Evolutionary conservation across 495 filamentous ascomycete genomes (phyloP), one percentile per base, ranked within the genome.

Genomic region (Penicillium angulare): DNA sequence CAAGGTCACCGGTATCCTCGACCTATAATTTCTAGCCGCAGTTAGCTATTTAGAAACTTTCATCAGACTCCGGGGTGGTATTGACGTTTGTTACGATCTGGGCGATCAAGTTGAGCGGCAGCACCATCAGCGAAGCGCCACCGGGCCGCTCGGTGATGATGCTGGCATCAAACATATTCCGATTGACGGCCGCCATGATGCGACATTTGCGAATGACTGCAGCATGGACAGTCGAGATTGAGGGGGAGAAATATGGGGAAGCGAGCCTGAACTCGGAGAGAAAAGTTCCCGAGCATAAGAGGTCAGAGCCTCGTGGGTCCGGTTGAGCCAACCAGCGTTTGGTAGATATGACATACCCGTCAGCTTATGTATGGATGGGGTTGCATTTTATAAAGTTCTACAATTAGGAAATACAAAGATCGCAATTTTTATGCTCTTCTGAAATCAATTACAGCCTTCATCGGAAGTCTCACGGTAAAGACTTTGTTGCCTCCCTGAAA

Each of bases 61-160:
- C n/a, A n/a, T n/a, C n/a, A 12, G 27, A 31, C 27, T 31, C 10
- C 13, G 27, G 8, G 27, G 43, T 17, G 3, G 43, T 17, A 44
- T n/a, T 55, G 63, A 84, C 80, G 56, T 76, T 66, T 24, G 72
- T 69, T 32, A 84, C 69, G 33, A 86, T 83, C 41, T 73, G 66
- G 33, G 71, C 78, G 49, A 86, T 76, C 41, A 86, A 57, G 54
- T 84, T 81, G 53, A 86, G 61, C 21, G 82, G 82, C 12, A 85
- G 64, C n/a, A 66, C 63, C 59, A 78, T 56, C 44, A 77, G 46
- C 43, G 67, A 68, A 4, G 65, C 63, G 16, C 61, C 67, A 21
- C 63, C 55, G 31, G 67, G 67, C 17, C 46, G 62, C 43, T 74
- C 67, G 8, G 52, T 57, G 22, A 49, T 49, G 48, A 77, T 60